Percentiles rank a stretch among this genome's conserved stretches.
Conservation (phyloP, 163 green algal genomes). For the Coccomyxa subellipsoidea region DNA sequence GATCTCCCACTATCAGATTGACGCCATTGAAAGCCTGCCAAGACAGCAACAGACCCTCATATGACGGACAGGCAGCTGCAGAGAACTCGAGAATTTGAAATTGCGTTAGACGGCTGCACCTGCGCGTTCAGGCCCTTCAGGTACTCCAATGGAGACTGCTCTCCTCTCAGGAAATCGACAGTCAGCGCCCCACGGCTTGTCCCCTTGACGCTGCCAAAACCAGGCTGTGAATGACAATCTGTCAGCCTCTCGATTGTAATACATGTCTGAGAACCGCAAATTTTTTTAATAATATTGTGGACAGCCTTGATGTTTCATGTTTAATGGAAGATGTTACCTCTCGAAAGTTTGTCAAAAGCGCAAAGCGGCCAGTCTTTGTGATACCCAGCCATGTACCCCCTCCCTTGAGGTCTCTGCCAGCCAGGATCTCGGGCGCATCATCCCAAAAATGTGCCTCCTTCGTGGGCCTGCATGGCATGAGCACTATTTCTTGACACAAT, state of each 20-base stretch:
- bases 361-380: slow-evolving; percentile 48
- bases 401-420: slow-evolving; percentile 48
- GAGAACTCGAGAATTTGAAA: not conserved
- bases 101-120: not conserved
- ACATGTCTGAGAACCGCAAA: too few species aligned
- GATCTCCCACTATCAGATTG: slow-evolving; percentile 43
- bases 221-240: not conserved
- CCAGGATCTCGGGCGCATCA: slow-evolving; percentile 49
- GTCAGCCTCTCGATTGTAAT: too few species aligned
- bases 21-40: slow-evolving; percentile 43
- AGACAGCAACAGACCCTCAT: not conserved
- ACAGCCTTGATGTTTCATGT: not conserved
- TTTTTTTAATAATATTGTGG: too few species aligned
- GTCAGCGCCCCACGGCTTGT: slow-evolving; percentile 38
- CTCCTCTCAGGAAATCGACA: slow-evolving; percentile 33
- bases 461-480: slow-evolving; percentile 46
- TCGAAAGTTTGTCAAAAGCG: slow-evolving; percentile 64
- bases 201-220: slow-evolving; percentile 16
- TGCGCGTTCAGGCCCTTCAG: slow-evolving; percentile 13
- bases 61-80: not conserved
- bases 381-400: slow-evolving; percentile 75
- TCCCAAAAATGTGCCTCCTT: slow-evolving; percentile 53
- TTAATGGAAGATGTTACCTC: not conserved
- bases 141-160: slow-evolving; percentile 30
- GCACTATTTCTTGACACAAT: not conserved